phyloP scores from a whole-genome alignment of 1,284 basidiomycete species.

The Boletus sp. region DNA sequence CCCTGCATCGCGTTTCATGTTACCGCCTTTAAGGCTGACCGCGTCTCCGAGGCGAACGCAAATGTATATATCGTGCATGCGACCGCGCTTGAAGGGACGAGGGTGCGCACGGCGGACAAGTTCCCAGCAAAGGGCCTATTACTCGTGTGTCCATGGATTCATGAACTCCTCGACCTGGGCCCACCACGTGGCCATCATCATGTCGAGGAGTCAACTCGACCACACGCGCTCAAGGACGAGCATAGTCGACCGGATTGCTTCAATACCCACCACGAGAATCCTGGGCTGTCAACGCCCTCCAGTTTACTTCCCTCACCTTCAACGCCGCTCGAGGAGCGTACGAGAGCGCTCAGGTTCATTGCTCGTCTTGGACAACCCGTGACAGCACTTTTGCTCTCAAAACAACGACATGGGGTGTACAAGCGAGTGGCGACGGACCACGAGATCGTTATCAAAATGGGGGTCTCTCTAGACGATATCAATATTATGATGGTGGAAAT shows the following conservation, averaged over 20 bases:
- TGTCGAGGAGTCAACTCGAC: not conserved
- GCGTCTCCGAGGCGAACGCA: not conserved
- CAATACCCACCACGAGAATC: not conserved
- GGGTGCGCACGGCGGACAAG: not conserved
- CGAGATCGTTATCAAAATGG: not conserved
- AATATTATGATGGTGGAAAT: not conserved
- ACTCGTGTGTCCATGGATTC: slow-evolving; percentile 14
- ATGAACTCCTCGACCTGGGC: slow-evolving; percentile 3
- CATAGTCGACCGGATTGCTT: not conserved
- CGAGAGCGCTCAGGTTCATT: slow-evolving; percentile 5
- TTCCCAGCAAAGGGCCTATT: not conserved
- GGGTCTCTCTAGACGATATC: not conserved
- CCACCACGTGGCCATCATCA: not conserved
- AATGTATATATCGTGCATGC: not conserved
- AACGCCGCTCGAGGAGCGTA: not conserved
- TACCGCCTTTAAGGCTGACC: not conserved
- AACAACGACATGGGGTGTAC: slow-evolving; percentile 2
- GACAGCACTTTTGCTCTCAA: slow-evolving; percentile 11
- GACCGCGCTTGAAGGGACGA: not conserved
- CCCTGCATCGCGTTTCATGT: slow-evolving; percentile 9
- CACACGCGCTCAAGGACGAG: not conserved
- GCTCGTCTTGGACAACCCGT: slow-evolving; percentile 9
- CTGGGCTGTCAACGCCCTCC: not conserved
- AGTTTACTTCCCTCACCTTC: not conserved
- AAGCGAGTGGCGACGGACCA: slow-evolving; percentile 11